Conservation (phyloP, 495 filamentous ascomycete genomes). For the Polyplosphaeria fusca region DNA sequence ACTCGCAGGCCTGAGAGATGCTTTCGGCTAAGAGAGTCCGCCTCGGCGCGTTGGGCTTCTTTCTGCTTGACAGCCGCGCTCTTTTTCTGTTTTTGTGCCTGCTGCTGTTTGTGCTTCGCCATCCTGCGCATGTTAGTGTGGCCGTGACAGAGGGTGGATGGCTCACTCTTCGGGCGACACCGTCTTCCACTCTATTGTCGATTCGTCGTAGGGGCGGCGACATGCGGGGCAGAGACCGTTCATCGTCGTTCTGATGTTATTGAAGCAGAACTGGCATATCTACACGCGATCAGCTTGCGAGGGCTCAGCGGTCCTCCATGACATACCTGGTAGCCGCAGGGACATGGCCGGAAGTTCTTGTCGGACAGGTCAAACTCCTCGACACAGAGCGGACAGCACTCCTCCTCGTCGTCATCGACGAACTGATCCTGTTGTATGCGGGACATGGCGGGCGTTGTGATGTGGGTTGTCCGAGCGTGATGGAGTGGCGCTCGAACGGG, state of each 20-base stretch:
- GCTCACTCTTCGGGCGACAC: conserved; percentile 89
- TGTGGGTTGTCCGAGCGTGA: conserved; percentile 21
- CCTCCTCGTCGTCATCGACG: conserved; percentile 95
- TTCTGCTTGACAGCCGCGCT: conserved; percentile 88
- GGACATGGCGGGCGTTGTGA: conserved; percentile 48
- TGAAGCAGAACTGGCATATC: conserved; percentile 99
- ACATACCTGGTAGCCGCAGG: conserved; percentile 92
- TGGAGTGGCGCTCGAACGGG: conserved; percentile 23
- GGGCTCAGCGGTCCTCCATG: neutral
- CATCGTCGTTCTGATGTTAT: conserved; percentile 95
- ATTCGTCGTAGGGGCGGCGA: conserved; percentile 89
- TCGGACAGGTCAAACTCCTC: conserved; percentile 98
- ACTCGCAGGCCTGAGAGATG: conserved; percentile 92
- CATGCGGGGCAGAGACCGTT: conserved; percentile 96
- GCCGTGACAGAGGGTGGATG: conserved; percentile 9
- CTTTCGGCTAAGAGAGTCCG: conserved; percentile 89
- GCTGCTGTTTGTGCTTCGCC: conserved; percentile 64
- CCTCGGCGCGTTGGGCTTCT: conserved; percentile 91
- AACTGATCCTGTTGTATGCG: conserved; percentile 84
- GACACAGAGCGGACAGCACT: conserved; percentile 79
- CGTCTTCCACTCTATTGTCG: conserved; percentile 92
- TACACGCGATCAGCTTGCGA: conserved; percentile 41
- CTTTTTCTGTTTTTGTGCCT: conserved; percentile 85
- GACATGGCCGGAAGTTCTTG: conserved; percentile 95
- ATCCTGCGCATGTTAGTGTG: conserved; percentile 29